Evolutionary conservation across 2,329 filamentous ascomycete genomes (phyloP).

Genomic region (Colletotrichum acutatum): DNA sequence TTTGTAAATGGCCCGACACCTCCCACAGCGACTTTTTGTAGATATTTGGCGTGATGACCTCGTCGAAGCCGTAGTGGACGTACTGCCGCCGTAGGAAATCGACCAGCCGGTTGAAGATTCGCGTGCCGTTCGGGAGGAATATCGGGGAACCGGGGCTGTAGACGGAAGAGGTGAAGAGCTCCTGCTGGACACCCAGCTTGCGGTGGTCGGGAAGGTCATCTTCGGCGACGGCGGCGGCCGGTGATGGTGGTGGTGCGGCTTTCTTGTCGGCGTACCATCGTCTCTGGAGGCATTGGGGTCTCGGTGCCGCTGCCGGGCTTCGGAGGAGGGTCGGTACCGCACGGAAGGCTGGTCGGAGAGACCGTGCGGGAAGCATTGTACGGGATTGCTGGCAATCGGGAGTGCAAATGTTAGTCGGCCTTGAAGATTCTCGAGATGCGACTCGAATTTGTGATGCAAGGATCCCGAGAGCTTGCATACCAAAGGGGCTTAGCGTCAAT

Average conservation of each 20-base stretch:
- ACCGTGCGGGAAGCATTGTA: constrained; percentile 42
- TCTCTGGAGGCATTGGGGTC: not conserved
- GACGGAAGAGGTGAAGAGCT: constrained; percentile 81
- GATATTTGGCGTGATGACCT: constrained; percentile 90
- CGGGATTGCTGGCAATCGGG: constrained; percentile 16
- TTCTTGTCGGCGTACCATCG: constrained; percentile 31
- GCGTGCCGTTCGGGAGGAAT: constrained; percentile 83
- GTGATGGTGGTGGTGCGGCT: not conserved
- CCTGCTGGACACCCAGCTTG: constrained; percentile 71
- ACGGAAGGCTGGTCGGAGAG: constrained; percentile 35
- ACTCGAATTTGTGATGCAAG: constrained; percentile 21
- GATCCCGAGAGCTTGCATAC: constrained; percentile 22
- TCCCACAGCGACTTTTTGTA: constrained; percentile 92
- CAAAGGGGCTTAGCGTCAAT: constrained; percentile 12
- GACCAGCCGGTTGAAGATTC: constrained; percentile 85
- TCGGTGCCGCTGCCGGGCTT: not conserved
- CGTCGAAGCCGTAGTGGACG: constrained; percentile 84
- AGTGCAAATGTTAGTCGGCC: constrained; percentile 17
- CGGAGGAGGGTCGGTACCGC: constrained; percentile 4
- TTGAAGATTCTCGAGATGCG: not conserved
- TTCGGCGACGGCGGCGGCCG: not conserved
- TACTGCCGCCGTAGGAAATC: constrained; percentile 87
- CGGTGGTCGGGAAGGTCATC: constrained; percentile 64
- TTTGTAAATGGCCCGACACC: constrained; percentile 86
- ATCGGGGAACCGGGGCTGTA: constrained; percentile 90